These are phyloP conservation scores for Oxytropis ochrocephala DNA, from an alignment of 306 rosid species.

Conservation along the genomic window DNA sequence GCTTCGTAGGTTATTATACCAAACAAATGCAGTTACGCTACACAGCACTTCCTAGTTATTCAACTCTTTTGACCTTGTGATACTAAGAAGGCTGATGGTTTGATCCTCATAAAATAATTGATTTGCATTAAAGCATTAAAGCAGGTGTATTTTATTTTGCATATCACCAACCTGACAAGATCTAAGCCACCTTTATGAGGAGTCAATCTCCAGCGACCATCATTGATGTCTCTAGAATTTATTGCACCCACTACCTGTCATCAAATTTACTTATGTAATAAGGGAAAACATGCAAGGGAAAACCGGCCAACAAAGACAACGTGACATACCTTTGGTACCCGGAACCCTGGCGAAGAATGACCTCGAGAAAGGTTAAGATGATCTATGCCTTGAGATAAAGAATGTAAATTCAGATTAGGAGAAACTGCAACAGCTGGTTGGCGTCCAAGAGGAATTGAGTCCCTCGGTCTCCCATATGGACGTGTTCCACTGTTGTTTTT, in stretches of 20 bases:
- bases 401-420: conserved; percentile 32
- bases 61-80: neutral
- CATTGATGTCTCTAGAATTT: conserved; percentile 42
- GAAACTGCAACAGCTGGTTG: conserved; percentile 34
- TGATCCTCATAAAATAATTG: conserved; percentile 6
- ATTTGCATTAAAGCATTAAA: neutral
- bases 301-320: conserved; percentile 20
- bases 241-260: conserved; percentile 52
- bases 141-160: conserved; percentile 6
- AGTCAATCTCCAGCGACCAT: conserved; percentile 43
- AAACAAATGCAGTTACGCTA: neutral
- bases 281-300: conserved; percentile 1
- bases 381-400: conserved; percentile 46
- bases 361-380: conserved; percentile 45
- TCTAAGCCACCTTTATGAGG: conserved; percentile 51
- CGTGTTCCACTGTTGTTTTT: conserved; percentile 45
- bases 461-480: conserved; percentile 50
- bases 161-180: conserved; percentile 61
- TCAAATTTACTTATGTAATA: neutral
- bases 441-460: conserved; percentile 36
- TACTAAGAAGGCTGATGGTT: neutral
- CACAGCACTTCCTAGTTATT: neutral
- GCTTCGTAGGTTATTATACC: neutral
- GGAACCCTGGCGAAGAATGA: conserved; percentile 45
- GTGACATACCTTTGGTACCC: conserved; percentile 50